phyloP scores from a whole-genome alignment of 1,284 basidiomycete genomes.

The Pseudozyma tsukubaensis region DNA sequence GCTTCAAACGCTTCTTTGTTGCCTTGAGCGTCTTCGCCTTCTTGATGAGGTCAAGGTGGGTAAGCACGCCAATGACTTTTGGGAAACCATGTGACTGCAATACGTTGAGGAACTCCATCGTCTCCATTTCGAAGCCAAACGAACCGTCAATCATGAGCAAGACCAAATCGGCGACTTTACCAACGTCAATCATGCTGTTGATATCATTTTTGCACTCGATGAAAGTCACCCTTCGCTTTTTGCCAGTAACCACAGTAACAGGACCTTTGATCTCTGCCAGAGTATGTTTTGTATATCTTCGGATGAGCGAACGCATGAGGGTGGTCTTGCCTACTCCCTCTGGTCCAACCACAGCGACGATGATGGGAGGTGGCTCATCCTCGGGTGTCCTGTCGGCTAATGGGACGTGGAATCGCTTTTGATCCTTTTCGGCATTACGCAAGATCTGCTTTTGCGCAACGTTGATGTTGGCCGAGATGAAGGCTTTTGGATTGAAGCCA shows the following conservation, averaged over 20 bases:
- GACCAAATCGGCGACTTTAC: conserved; percentile 94
- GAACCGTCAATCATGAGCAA: conserved; percentile 97
- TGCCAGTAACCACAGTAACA: conserved; percentile 91
- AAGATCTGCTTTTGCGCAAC: conserved; percentile 81
- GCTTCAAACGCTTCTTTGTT: conserved; percentile 95
- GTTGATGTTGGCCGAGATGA: conserved; percentile 76
- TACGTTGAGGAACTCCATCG: conserved; percentile 97
- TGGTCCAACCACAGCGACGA: conserved; percentile 96
- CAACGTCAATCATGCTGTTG: conserved; percentile 97
- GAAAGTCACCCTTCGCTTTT: conserved; percentile 91
- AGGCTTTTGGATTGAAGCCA: conserved; percentile 92
- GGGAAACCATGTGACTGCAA: conserved; percentile 97
- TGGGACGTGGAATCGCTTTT: conserved; percentile 94
- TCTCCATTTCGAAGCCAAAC: conserved; percentile 99
- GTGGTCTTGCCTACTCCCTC: conserved; percentile 97
- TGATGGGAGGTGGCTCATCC: conserved; percentile 89
- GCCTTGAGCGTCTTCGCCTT: conserved; percentile 86
- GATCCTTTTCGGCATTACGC: conserved; percentile 90
- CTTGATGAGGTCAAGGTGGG: conserved; percentile 97
- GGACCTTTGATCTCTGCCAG: conserved; percentile 90
- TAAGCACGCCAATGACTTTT: conserved; percentile 95
- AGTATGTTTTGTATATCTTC: conserved; percentile 94
- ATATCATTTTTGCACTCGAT: conserved; percentile 98
- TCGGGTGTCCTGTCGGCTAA: conserved; percentile 88
- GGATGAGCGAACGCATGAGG: conserved; percentile 88